Evolutionary conservation across 352 stramenopile species (phyloP), one percentile per base, ranked within the genome.

Genomic region (Phytophthora sansomeana): DNA sequence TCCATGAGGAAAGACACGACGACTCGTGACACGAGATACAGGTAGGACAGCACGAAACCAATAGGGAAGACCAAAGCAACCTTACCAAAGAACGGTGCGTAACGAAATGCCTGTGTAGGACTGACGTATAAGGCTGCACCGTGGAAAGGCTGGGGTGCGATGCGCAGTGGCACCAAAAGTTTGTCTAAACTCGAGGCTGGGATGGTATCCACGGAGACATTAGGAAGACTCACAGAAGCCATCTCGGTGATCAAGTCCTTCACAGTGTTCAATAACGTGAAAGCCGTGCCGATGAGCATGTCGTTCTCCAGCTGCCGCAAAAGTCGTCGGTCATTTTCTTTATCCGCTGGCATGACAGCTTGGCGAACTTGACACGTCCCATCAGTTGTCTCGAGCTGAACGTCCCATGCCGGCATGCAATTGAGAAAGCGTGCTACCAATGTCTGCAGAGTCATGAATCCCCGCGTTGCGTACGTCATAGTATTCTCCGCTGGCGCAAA

Each of bases 11-110:
- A 78, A n/a, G 82, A 85, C 9, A 96, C 85, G 39, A 98, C 81
- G 6, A 98, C 80, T 26, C 91, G 80, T 17, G 92, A 97, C 26
- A 98, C 81, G n/a, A 88, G 85, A 69, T 97, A 98, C 13, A 98
- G 50, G 48, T 98, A 98, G 17, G 93, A 93, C 21, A 98, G 58
- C 29, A 98, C 81, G 51, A 98, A 98, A 30, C 95, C 91, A 13
- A 98, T 79, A 0, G 89, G 74, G 35, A 97, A 95, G 8, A 97
- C 78, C 32, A 87, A 61, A 3, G 63, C 58, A 6, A 97, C 78
- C 51, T 93, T 88, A 59, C 77, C 74, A 62, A 93, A 97, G 64
- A 97, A 97, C 32, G 70, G 72, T 3, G 81, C 75, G 43, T 83
- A 87, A 10, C 74, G 73, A 51, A 88, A 95, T 6, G 63, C 60